Percentiles rank a stretch among this genome's conserved stretches.
These are phyloP conservation scores for Ephemerocybe angulata DNA, from an alignment of 768 basidiomycete species.

Conservation along the genomic window DNA sequence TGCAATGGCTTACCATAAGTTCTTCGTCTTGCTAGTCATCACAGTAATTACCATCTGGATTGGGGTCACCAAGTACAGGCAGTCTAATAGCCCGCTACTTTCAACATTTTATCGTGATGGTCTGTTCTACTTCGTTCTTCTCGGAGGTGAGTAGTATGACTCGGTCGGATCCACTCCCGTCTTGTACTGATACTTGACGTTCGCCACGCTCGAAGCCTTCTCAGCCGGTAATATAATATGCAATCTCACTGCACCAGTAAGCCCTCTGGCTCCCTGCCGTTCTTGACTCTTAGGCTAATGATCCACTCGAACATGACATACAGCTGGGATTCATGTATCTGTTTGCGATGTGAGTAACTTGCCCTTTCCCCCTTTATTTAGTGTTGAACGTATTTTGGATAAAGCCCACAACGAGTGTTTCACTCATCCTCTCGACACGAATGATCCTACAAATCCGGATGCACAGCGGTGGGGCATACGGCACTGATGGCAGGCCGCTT, in stretches of 20 bases:
- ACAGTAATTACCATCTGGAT: not conserved
- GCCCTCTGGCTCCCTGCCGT: not conserved
- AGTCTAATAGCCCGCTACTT: not conserved
- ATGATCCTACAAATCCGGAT: not conserved
- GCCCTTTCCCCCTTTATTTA: not conserved
- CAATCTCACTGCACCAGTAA: not conserved
- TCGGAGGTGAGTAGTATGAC: not conserved
- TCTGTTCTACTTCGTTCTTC: not conserved
- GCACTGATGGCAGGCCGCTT: not conserved
- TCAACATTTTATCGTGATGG: not conserved
- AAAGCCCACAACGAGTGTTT: not conserved
- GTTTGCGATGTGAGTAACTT: not conserved
- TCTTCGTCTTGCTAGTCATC: not conserved
- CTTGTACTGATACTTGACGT: too few species aligned
- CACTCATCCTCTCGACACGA: slow-evolving; percentile 1
- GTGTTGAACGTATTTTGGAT: too few species aligned
- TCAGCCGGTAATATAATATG: not conserved
- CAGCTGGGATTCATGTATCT: not conserved
- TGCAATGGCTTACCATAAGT: not conserved
- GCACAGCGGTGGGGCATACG: not conserved
- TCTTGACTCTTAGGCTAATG: not conserved
- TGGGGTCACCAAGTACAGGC: not conserved
- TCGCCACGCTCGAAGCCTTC: not conserved
- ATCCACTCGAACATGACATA: not conserved
- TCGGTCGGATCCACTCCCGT: too few species aligned